Percentiles rank a stretch among this genome's conserved stretches.
Conservation (phyloP, 2,329 filamentous ascomycete genomes). For the Aspergillus clavatus region DNA sequence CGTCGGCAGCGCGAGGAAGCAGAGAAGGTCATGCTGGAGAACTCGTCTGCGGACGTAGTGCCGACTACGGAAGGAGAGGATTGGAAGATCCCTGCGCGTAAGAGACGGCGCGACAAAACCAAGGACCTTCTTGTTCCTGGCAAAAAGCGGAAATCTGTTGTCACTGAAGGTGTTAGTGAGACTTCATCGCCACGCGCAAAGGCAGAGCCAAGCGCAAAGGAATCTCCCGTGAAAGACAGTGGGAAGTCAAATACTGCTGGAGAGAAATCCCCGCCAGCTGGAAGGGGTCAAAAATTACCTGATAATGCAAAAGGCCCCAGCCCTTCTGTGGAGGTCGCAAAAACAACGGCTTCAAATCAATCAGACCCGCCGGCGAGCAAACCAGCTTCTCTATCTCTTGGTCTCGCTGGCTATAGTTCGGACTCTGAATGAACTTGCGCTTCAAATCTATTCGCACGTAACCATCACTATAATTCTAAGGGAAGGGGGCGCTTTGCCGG, state of each 20-base stretch:
- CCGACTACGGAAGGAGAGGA: conserved; percentile 38
- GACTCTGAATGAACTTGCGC: conserved; percentile 34
- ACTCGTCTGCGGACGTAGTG: conserved; percentile 29
- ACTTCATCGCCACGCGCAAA: conserved; percentile 8
- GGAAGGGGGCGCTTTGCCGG: no score
- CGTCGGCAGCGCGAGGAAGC: conserved; percentile 56
- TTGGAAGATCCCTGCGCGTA: conserved; percentile 48
- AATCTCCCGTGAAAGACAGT: neutral
- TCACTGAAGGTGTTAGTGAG: conserved; percentile 16
- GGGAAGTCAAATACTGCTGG: neutral
- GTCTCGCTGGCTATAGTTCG: conserved; percentile 37
- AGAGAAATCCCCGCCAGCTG: neutral
- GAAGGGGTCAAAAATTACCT: neutral
- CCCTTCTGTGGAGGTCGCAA: neutral
- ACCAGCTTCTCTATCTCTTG: conserved; percentile 24
- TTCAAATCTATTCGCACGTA: neutral
- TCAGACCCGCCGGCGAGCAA: conserved; percentile 16
- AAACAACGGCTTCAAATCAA: conserved; percentile 1
- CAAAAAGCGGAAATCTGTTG: conserved; percentile 43
- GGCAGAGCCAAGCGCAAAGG: neutral
- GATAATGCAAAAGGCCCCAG: neutral
- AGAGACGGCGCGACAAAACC: conserved; percentile 50
- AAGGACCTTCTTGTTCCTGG: conserved; percentile 36
- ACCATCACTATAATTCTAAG: no score
- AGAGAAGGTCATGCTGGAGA: conserved; percentile 46